phyloP scores from a whole-genome alignment of 495 filamentous ascomycete genomes.

The Pseudoneurospora amorphoporcata region DNA sequence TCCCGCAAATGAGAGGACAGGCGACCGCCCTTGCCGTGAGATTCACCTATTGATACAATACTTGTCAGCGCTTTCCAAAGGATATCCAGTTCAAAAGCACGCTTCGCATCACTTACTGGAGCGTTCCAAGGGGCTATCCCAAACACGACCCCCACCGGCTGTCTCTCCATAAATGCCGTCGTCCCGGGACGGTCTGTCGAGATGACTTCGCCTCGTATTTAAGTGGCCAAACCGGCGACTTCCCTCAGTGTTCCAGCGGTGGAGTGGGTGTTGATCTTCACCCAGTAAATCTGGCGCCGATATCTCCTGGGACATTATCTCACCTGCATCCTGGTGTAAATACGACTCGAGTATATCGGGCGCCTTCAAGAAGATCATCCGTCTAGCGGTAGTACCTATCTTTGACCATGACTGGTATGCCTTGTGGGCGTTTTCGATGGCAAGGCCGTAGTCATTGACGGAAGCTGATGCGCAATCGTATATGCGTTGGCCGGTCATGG shows the following conservation, averaged over 20 bases:
- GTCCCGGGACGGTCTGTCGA: slow-evolving; percentile 21
- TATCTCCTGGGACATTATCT: slow-evolving; percentile 27
- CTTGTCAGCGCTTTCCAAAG: background rate
- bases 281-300: slow-evolving; percentile 27
- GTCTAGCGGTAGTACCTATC: slow-evolving; percentile 45
- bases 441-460: slow-evolving; percentile 44
- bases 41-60: slow-evolving; percentile 34
- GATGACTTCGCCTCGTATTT: slow-evolving; percentile 27
- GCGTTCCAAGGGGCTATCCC: slow-evolving; percentile 30
- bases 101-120: slow-evolving; percentile 8
- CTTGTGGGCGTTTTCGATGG: slow-evolving; percentile 47
- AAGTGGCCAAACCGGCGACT: slow-evolving; percentile 44
- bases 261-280: slow-evolving; percentile 41
- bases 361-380: slow-evolving; percentile 56
- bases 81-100: slow-evolving; percentile 15
- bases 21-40: slow-evolving; percentile 51
- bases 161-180: slow-evolving; percentile 18
- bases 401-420: slow-evolving; percentile 58
- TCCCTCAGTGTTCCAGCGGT: slow-evolving; percentile 49
- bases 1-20: slow-evolving; percentile 63
- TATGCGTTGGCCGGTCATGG: slow-evolving; percentile 44
- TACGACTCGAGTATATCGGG: slow-evolving; percentile 54
- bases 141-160: slow-evolving; percentile 25
- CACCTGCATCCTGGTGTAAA: slow-evolving; percentile 51
- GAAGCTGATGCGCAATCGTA: slow-evolving; percentile 50